Evolutionary conservation across 2,329 filamentous ascomycete genomes (phyloP), one percentile per base, ranked within the genome.

Genomic region (Pseudogymnoascus sp.): DNA sequence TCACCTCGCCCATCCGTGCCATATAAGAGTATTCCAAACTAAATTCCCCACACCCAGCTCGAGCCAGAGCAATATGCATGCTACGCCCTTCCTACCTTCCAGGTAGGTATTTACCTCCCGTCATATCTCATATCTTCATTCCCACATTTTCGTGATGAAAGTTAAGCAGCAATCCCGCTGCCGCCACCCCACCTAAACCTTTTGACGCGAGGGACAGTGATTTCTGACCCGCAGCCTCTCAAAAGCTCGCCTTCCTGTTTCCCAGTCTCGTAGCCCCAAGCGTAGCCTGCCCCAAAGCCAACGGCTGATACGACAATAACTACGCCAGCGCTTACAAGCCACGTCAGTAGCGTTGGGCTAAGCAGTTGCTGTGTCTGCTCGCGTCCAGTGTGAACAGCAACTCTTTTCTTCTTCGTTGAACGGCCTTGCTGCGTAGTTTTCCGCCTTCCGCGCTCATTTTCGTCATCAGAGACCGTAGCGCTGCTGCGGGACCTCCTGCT

Each of bases 301-400:
- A 89, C 85, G 1, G 88, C 86, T 6, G 84, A 86, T 2, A 89
- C 83, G 9, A 89, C 78, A 7, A 89, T 85, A 1, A 89, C 83
- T 1, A 88, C 86, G 16, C 87, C 86, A 6, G 86, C 86, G 63
- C 83, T 85, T 62, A 88, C 80, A 5, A 86, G 84, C 73, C 85
- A 88, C 0, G 85, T 85, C 60, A 88, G 72, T 6, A 87, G 74
- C 1, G 85, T 87, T 36, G 85, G 84, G 60, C 81, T 85, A 61
- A 87, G 79, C 37, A 80, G 70, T n/a, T 42, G 59, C 6, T 40
- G 21, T 25, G 36, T 60, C 14, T 40, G 38, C 2, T 60, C 59
- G 3, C 59, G 36, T 5, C 72, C 69, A 1, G 72, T 75, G 5
- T 73, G 73, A 31, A 77, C 76, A 5, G 78, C 71, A 1, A 70